These are phyloP conservation scores for Calonectria fujianensis DNA, from an alignment of 2,329 filamentous ascomycete genomes.

Conservation along the genomic window DNA sequence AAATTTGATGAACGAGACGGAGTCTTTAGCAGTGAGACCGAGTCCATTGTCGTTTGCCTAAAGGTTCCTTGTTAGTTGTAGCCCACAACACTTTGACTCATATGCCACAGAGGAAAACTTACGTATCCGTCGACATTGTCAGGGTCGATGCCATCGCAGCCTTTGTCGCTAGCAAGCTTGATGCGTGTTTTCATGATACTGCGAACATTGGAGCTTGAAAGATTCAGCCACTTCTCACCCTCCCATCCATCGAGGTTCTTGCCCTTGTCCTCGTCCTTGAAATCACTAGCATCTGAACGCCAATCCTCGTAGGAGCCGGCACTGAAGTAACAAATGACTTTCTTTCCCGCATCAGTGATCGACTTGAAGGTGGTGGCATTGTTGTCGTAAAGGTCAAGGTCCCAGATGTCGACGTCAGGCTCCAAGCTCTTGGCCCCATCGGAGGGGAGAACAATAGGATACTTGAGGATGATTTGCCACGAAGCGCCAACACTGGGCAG, in stretches of 20 bases:
- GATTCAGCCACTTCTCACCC: slow-evolving; percentile 80
- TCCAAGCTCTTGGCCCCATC: slow-evolving; percentile 54
- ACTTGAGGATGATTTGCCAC: slow-evolving; percentile 78
- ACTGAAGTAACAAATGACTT: slow-evolving; percentile 85
- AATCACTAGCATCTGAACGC: slow-evolving; percentile 74
- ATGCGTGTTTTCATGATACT: slow-evolving; percentile 79
- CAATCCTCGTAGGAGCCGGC: slow-evolving; percentile 81
- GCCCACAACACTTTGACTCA: background rate
- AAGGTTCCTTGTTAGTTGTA: background rate
- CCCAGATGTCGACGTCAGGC: slow-evolving; percentile 70
- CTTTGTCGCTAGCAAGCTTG: slow-evolving; percentile 74
- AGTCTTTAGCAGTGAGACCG: slow-evolving; percentile 72
- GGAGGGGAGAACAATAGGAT: slow-evolving; percentile 65
- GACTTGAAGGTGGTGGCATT: slow-evolving; percentile 66
- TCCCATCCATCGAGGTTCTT: slow-evolving; percentile 77
- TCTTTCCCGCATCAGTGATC: slow-evolving; percentile 74
- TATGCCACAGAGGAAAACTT: slow-evolving; percentile 50
- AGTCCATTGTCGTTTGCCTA: slow-evolving; percentile 76
- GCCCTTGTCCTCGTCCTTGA: slow-evolving; percentile 74
- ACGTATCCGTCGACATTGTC: slow-evolving; percentile 82
- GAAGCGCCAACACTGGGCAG: slow-evolving; percentile 69
- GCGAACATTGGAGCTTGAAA: slow-evolving; percentile 75
- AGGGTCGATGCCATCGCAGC: slow-evolving; percentile 81
- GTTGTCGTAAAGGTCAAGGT: slow-evolving; percentile 75
- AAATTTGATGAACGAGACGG: slow-evolving; percentile 76